Evolutionary conservation across 768 basidiomycete genomes (phyloP).

Genomic region (Gloeostereum incarnatum): DNA sequence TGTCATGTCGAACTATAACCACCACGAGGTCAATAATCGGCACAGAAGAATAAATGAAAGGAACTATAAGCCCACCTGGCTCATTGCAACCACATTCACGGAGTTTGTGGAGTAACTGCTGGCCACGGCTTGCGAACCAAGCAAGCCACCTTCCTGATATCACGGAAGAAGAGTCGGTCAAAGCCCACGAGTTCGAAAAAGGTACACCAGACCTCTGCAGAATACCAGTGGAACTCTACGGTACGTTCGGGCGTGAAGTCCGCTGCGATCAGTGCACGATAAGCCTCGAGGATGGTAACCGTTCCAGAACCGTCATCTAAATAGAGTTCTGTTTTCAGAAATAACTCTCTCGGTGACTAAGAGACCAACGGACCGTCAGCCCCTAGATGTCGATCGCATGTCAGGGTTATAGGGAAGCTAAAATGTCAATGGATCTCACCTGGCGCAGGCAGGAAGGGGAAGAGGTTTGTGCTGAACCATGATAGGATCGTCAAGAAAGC

Average conservation of each 20-base stretch:
- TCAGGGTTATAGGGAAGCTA: conserved; percentile 16
- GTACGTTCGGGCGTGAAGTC: conserved; percentile 58
- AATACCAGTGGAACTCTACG: conserved; percentile 82
- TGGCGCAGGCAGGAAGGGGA: conserved; percentile 72
- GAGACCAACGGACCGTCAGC: conserved; percentile 33
- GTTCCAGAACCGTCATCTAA: conserved; percentile 66
- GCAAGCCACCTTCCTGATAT: conserved; percentile 67
- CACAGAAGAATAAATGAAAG: conserved; percentile 5
- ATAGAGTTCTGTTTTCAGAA: too few species aligned
- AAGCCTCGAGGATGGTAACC: conserved; percentile 56
- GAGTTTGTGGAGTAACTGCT: conserved; percentile 54
- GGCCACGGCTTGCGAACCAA: conserved; percentile 88
- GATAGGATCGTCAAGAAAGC: conserved; percentile 9
- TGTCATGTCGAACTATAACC: conserved; percentile 75
- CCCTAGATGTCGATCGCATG: conserved; percentile 22
- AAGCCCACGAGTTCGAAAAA: conserved; percentile 3
- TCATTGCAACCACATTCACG: conserved; percentile 73
- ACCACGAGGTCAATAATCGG: conserved; percentile 9
- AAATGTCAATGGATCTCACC: conserved; percentile 31
- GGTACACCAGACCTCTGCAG: conserved; percentile 49
- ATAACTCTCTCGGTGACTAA: too few species aligned
- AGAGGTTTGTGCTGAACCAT: conserved; percentile 54
- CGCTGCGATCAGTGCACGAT: conserved; percentile 58
- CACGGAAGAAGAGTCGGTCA: conserved; percentile 7
- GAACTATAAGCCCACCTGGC: conserved; percentile 42